A percentile compares a stretch with the other conserved stretches of the same genome.
Conservation (phyloP, 2,329 filamentous ascomycete species). For the Colletotrichum viniferum region DNA sequence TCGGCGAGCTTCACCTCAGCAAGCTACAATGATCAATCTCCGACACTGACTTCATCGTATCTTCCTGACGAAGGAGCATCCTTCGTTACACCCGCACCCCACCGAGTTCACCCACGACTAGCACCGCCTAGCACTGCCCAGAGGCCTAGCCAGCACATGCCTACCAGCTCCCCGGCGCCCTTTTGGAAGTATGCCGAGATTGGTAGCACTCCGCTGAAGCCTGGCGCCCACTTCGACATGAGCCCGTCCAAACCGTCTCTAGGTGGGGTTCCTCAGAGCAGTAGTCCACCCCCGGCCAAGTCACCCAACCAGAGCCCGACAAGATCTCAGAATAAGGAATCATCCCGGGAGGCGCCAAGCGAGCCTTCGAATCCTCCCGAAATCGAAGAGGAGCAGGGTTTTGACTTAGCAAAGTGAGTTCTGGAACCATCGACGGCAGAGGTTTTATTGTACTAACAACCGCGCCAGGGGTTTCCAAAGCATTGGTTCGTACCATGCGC, state of each 20-base stretch:
- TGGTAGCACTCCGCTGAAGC: conserved; percentile 71
- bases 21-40: conserved; percentile 62
- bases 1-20: conserved; percentile 52
- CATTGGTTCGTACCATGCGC: conserved; percentile 67
- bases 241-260: conserved; percentile 59
- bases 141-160: conserved; percentile 83
- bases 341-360: conserved; percentile 18
- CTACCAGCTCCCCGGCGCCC: conserved; percentile 81
- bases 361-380: conserved; percentile 28
- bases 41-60: conserved; percentile 66
- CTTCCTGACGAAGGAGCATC: conserved; percentile 63
- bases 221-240: conserved; percentile 54
- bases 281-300: conserved; percentile 61
- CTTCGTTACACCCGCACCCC: conserved; percentile 75
- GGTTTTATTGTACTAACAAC: conserved; percentile 30
- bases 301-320: conserved; percentile 60
- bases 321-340: conserved; percentile 26
- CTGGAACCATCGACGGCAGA: neutral
- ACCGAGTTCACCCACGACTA: conserved; percentile 73
- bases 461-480: conserved; percentile 64
- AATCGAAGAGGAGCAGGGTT: conserved; percentile 56
- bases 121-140: conserved; percentile 82
- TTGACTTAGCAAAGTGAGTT: conserved; percentile 63
- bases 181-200: conserved; percentile 89
- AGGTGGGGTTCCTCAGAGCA: conserved; percentile 53